Conservation (phyloP, 2,329 filamentous ascomycete species). For the Xylaria sp. region DNA sequence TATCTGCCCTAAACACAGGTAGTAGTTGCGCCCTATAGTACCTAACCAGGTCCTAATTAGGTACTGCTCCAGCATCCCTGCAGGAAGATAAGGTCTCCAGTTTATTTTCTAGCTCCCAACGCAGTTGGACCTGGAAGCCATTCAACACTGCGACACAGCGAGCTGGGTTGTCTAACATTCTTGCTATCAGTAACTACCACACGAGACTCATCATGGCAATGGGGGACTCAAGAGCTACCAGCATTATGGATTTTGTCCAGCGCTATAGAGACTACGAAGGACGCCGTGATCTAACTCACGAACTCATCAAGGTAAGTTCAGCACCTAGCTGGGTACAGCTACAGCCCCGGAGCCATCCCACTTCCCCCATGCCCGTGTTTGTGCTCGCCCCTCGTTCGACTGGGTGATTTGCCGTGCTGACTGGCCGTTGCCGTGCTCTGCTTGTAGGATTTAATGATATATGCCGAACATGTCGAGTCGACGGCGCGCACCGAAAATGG, state of each 20-base stretch:
- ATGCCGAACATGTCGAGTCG: slow-evolving; percentile 59
- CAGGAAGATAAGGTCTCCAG: slow-evolving; percentile 34
- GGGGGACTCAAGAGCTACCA: slow-evolving; percentile 45
- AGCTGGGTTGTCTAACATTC: slow-evolving; percentile 5
- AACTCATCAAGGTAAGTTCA: slow-evolving; percentile 59
- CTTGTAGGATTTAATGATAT: slow-evolving; percentile 60
- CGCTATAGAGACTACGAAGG: slow-evolving; percentile 59
- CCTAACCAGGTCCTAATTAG: slow-evolving; percentile 18
- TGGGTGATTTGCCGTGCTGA: slow-evolving; percentile 18
- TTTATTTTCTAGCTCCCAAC: slow-evolving; percentile 41
- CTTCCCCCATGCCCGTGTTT: slow-evolving; percentile 3
- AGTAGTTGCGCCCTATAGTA: background rate
- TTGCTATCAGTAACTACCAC: slow-evolving; percentile 1
- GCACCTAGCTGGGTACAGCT: background rate
- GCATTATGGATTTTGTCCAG: slow-evolving; percentile 59
- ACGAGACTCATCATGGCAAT: slow-evolving; percentile 29
- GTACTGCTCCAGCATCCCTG: slow-evolving; percentile 13
- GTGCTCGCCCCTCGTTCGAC: slow-evolving; percentile 19
- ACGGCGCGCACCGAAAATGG: slow-evolving; percentile 58
- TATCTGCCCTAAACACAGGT: background rate
- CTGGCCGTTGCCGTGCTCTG: slow-evolving; percentile 15
- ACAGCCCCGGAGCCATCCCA: slow-evolving; percentile 9
- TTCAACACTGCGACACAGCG: slow-evolving; percentile 23
- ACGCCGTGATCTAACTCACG: slow-evolving; percentile 56
- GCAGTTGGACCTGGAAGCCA: slow-evolving; percentile 12